Conservation (phyloP, 176 grass and related monocot genomes). For the Rhynchospora tenuis region DNA sequence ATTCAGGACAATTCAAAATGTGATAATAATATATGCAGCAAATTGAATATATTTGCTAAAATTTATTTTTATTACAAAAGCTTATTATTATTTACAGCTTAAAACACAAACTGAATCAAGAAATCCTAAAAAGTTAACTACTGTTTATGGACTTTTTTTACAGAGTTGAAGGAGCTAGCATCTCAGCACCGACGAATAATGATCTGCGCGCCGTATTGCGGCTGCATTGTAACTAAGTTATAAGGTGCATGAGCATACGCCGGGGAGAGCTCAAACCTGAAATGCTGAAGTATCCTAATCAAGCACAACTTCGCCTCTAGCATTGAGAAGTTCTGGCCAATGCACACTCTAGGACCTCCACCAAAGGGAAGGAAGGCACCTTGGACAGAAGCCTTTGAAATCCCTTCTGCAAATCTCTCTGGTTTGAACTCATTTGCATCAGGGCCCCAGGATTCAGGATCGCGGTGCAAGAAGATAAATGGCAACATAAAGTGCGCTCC, state of each 20-base stretch:
- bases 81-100: too few species aligned
- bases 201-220: slow-evolving; percentile 37
- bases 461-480: slow-evolving; percentile 29
- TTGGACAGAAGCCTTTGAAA: slow-evolving; percentile 28
- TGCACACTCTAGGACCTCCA: slow-evolving; percentile 33
- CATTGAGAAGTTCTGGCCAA: slow-evolving; percentile 43
- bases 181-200: slow-evolving; percentile 12
- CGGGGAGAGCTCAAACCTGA: slow-evolving; percentile 37
- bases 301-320: slow-evolving; percentile 51
- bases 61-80: too few species aligned
- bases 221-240: slow-evolving; percentile 31
- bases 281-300: slow-evolving; percentile 38
- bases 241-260: slow-evolving; percentile 37
- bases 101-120: background rate
- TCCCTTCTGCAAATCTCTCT: slow-evolving; percentile 38
- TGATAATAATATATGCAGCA: too few species aligned
- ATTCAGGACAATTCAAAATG: too few species aligned
- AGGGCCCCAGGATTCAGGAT: slow-evolving; percentile 29
- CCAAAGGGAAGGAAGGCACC: slow-evolving; percentile 38
- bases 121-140: too few species aligned
- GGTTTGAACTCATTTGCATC: slow-evolving; percentile 46
- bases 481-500: slow-evolving; percentile 29
- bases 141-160: too few species aligned
- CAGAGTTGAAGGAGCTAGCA: background rate
- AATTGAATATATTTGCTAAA: too few species aligned